These are phyloP conservation scores for maize (Zea mays) DNA, from an alignment of 176 grass and related monocot genomes.

Conservation along the genomic window Zm-B73-REFERENCE-NAM-5.0 NC_050100.1:22943001-22943500, in stretches of 20 bases:
- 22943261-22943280: constrained; percentile 67
- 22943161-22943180: constrained; percentile 16
- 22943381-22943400: constrained; percentile 49
- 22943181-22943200: constrained; percentile 23
- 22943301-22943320: constrained; percentile 67
- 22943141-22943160: constrained; percentile 63
- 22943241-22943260: constrained; percentile 67
- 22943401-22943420: constrained; percentile 55
- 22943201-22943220: constrained; percentile 33
- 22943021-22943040: constrained; percentile 54
- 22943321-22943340: constrained; percentile 80
- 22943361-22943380: constrained; percentile 47
- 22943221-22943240: constrained; percentile 83
- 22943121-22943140: constrained; percentile 88
- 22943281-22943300: constrained; percentile 80
- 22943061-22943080: constrained; percentile 77
- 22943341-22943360: constrained; percentile 46
- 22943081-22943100: constrained; percentile 68
- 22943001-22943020: constrained; percentile 69
- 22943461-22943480: constrained; percentile 44
- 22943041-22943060: constrained; percentile 91
- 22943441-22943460: constrained; percentile 42
- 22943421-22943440: constrained; percentile 39
- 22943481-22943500: constrained; percentile 55
- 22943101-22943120: constrained; percentile 69